A percentile compares a stretch with the other conserved stretches of the same genome.
These are phyloP conservation scores for Phytophthora cactorum DNA, from an alignment of 352 stramenopile genomes.

Conservation along the genomic window DNA sequence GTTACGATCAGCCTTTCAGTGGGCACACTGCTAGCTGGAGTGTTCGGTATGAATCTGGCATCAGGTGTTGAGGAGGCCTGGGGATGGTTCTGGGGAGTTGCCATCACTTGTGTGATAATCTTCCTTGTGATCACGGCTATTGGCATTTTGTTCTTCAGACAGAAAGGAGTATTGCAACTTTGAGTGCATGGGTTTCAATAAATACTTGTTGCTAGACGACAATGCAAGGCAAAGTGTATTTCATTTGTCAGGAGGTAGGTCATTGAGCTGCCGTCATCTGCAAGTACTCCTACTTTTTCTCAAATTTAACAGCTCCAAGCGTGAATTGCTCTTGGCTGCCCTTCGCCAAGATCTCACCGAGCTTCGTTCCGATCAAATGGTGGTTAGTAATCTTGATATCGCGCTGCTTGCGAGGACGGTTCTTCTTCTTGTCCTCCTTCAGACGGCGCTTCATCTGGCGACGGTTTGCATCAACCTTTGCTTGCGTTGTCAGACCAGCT, in stretches of 20 bases:
- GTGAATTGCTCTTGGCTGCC: constrained; percentile 80
- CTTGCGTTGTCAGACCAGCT: constrained; percentile 80
- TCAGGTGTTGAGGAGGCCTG: constrained; percentile 33
- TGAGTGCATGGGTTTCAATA: constrained; percentile 30
- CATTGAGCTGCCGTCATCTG: no score
- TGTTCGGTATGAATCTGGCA: constrained; percentile 46
- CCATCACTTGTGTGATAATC: constrained; percentile 32
- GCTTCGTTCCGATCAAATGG: constrained; percentile 87
- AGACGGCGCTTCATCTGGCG: constrained; percentile 80
- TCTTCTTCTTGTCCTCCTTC: constrained; percentile 87
- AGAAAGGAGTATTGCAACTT: constrained; percentile 41
- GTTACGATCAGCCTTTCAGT: constrained; percentile 42
- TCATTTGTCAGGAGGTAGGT: no score
- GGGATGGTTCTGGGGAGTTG: constrained; percentile 42
- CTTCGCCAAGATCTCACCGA: constrained; percentile 84
- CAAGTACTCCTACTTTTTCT: constrained; percentile 57
- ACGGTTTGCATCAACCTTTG: constrained; percentile 82
- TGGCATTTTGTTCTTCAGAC: constrained; percentile 23
- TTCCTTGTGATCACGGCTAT: constrained; percentile 5
- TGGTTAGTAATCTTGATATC: constrained; percentile 92
- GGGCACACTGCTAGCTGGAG: constrained; percentile 36
- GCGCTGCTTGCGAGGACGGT: constrained; percentile 78
- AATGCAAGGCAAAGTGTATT: constrained; percentile 11
- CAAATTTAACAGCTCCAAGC: constrained; percentile 82
- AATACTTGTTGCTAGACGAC: constrained; percentile 15